These are phyloP conservation scores for Fusarium sp. DNA, from an alignment of 2,329 filamentous ascomycete species.

Conservation along the genomic window DNA sequence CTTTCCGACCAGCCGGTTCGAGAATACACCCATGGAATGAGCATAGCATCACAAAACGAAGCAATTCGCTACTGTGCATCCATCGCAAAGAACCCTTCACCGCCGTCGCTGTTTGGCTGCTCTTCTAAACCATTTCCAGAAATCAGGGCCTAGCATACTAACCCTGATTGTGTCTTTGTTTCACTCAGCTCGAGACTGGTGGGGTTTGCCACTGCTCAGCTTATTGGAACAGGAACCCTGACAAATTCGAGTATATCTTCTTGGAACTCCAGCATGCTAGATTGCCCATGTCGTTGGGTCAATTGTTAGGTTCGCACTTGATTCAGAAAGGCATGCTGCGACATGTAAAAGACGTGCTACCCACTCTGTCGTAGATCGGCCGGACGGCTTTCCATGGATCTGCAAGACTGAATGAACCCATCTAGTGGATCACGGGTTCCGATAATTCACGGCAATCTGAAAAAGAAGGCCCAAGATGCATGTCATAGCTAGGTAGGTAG, in stretches of 20 bases:
- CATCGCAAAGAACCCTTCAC: neutral
- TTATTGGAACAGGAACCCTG: neutral
- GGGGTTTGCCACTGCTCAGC: neutral
- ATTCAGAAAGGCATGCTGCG: conserved; percentile 1
- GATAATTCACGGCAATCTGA: neutral
- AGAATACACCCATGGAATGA: conserved; percentile 28
- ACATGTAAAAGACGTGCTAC: neutral
- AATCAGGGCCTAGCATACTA: neutral
- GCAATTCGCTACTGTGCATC: neutral
- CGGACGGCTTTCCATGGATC: conserved; percentile 8
- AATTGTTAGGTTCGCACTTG: neutral
- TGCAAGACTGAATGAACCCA: neutral
- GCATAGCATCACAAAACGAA: neutral
- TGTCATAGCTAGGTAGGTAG: neutral
- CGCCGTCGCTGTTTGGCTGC: neutral
- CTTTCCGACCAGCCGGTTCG: conserved; percentile 11
- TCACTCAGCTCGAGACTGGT: neutral
- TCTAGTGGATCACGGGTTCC: neutral
- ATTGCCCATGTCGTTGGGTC: neutral
- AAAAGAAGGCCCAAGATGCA: neutral
- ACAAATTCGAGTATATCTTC: conserved; percentile 11
- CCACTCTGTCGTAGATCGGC: neutral
- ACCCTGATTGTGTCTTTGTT: neutral
- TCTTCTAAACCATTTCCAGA: neutral
- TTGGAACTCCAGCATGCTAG: neutral